Base-by-base conservation (phyloP, 768 basidiomycete species). In the Cyclocybe aegerita region DNA sequence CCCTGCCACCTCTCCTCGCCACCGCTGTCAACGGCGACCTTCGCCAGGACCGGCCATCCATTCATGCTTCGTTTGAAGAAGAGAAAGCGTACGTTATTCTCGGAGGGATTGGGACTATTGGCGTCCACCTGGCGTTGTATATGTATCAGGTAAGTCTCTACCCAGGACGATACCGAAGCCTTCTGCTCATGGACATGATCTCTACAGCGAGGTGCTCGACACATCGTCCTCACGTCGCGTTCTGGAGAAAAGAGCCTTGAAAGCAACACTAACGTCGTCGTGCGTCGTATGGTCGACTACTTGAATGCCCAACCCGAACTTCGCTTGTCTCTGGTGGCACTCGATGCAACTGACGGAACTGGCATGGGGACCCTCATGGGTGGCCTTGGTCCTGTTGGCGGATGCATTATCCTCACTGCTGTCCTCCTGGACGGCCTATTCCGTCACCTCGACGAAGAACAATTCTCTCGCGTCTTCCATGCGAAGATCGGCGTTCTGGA, bases 41-140 rank as follows among this genome's bases (percentile, higher is more conserved):
- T 39, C 43, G 14, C 17, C 23, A 6, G 44, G 9, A 37, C 30
- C 45, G 4, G 34, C 44, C 12, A 46, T 39, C 44, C 14, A 46
- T 30, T 12, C 43, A 40, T 32, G 42, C 29, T 53, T 9, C 9
- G 15, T 66, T 73, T 52, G 55, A 61, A 35, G 43, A 60, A 1
- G 36, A 59, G 7, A 71, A 72, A 50, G 50, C 61, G 11, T 74
- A 76, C 47, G 30, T 75, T 4, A 59, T 74, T 5, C 38, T 75
- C 7, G 74, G 73, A n/a, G 74, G 73, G 8, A 66, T 74, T 30
- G 71, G 74, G 2, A 63, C 63, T 9, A 50, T 76, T 8, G 74
- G 74, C 1, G 42, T 66, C 10, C 66, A 70, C 16, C 51, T 72
- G 15, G 73, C 74, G 7, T 42, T 70, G 14, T 75, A 69, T 66